Evolutionary conservation across 1,139 yeast genomes (phyloP).

Genomic region (Sugiyamaella novakii): DNA sequence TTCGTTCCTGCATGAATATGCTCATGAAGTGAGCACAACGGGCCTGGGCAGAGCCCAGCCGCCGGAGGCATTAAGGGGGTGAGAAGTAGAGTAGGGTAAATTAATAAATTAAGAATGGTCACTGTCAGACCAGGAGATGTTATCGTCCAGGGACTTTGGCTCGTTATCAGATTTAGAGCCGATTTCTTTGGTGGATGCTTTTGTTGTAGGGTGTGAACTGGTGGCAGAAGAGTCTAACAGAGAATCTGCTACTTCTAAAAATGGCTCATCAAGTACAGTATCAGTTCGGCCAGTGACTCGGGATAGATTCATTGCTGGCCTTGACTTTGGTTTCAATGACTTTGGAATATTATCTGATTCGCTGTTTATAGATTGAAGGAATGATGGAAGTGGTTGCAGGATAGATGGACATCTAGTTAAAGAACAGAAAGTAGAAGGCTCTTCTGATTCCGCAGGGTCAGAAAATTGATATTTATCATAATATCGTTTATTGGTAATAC

Average conservation of each 20-base stretch:
- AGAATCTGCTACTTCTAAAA: neutral
- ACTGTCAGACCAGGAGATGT: too few relatives aligned
- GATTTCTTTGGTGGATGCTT: too few relatives aligned
- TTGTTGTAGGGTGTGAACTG: too few relatives aligned
- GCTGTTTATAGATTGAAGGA: neutral
- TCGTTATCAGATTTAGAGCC: too few relatives aligned
- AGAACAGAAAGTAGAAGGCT: conserved; percentile 16
- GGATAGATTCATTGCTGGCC: too few relatives aligned
- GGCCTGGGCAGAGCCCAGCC: neutral
- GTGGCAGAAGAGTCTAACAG: neutral
- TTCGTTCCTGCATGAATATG: too few relatives aligned
- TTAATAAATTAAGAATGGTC: too few relatives aligned
- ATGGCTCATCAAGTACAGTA: neutral
- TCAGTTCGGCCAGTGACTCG: neutral
- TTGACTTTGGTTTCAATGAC: too few relatives aligned
- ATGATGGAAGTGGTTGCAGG: conserved; percentile 9
- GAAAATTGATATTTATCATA: neutral
- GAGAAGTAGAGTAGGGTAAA: too few relatives aligned
- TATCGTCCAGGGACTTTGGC: too few relatives aligned
- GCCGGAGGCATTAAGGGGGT: neutral
- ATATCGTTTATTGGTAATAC: neutral
- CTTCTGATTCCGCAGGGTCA: neutral
- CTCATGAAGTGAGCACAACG: too few relatives aligned
- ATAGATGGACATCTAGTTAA: conserved; percentile 17
- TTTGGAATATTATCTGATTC: neutral